Evolutionary conservation across 495 filamentous ascomycete species (phyloP), one percentile per base, ranked within the genome.

Genomic region (Articulospora tetracladia): DNA sequence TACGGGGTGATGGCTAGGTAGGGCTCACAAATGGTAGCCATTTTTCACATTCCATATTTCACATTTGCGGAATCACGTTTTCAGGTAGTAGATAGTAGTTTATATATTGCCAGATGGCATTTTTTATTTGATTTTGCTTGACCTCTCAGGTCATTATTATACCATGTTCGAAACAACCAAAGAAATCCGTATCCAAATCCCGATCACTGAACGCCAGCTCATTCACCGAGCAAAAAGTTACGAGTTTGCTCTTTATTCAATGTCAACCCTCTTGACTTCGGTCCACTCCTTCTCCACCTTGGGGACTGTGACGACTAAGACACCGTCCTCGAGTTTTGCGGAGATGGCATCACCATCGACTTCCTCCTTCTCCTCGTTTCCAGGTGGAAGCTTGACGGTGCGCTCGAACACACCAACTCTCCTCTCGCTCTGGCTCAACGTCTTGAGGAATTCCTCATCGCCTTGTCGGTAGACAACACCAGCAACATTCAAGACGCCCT

Each of bases 401-500:
- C 86, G 77, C 70, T 91, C 85, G 65, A 94, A 94, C 11, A 87
- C 73, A 0, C 90, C 90, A 1, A 89, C 79, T 68, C 82, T 77
- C 22, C 89, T 77, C 78, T 91, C 89, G 62, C 82, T 78, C 59
- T 85, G 68, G 1, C 76, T 82, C 39, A 94, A 70, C 6, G 79
- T 79, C 68, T 84, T 82, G 69, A 92, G 70, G 68, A 91, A 80
- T 55, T 85, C 83, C 68, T 93, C 90, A 61, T 86, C 83, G 1
- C 87, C 88, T 11, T 82, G 85, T 1, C 88, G 78, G 65, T 91
- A 79, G 24, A 91, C 77, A 4, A 92, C 83, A 19, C 91, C 91
- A 0, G 83, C 79, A 51, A 95, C 74, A 56, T 76, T 80, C 44
- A 95, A 70, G 46, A 80, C 77, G 20, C 75, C 78, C 68, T 85